Conservation (phyloP, 23 red algal genomes). For the Gracilariopsis chorda region DNA sequence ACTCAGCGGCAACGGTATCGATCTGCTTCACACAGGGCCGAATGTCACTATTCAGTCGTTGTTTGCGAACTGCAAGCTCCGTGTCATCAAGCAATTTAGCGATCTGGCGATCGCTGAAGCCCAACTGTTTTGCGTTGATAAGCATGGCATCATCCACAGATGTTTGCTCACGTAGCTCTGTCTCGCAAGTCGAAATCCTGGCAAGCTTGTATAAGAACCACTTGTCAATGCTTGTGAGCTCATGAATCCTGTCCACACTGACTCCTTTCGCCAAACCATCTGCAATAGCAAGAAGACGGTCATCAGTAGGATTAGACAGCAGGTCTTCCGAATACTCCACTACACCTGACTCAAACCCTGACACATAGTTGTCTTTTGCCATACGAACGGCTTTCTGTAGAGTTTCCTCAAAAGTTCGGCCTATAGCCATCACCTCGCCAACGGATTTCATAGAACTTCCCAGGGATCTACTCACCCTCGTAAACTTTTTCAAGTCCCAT, state of each 20-base stretch:
- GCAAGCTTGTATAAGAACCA: conserved; percentile 93
- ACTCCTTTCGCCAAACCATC: conserved; percentile 83
- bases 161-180: conserved; percentile 10
- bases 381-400: conserved; percentile 96
- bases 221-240: conserved; percentile 80
- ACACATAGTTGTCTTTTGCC: conserved; percentile 93
- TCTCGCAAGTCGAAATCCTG: conserved; percentile 60
- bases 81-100: conserved; percentile 78
- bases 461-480: conserved; percentile 70
- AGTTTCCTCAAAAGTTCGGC: conserved; percentile 92
- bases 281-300: conserved; percentile 89
- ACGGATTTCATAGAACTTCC: conserved; percentile 99
- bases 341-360: conserved; percentile 85
- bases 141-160: conserved; percentile 57
- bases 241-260: conserved; percentile 84
- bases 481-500: conserved; percentile 98
- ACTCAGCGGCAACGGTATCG: conserved; percentile 98
- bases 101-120: conserved; percentile 92
- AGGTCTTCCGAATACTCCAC: conserved; percentile 70
- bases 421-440: conserved; percentile 98
- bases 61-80: conserved; percentile 85
- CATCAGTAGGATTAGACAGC: conserved; percentile 84
- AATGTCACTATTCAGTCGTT: conserved; percentile 61
- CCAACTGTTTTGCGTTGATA: conserved; percentile 81
- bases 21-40: conserved; percentile 90